phyloP scores from a whole-genome alignment of 2,329 filamentous ascomycete species.

The Aspergillus hortae region DNA sequence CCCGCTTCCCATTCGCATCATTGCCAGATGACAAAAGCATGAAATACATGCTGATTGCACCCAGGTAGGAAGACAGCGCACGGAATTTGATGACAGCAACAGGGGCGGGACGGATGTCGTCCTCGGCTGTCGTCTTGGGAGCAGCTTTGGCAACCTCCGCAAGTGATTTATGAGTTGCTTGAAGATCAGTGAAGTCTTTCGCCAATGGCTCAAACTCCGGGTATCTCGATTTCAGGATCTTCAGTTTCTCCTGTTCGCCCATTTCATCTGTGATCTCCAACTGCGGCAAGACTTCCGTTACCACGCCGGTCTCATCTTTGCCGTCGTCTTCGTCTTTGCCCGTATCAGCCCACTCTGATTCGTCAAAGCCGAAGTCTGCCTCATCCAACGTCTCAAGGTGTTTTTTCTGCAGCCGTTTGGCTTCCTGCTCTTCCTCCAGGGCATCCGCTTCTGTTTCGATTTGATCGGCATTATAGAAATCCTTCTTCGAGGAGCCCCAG shows the following conservation, averaged over 20 bases:
- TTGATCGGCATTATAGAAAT: constrained; percentile 87
- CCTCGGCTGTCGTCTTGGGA: constrained; percentile 25
- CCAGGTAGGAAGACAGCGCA: constrained; percentile 80
- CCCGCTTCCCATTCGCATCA: constrained; percentile 51
- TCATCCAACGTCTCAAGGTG: constrained; percentile 85
- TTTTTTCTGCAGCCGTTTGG: constrained; percentile 83
- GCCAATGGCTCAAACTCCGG: constrained; percentile 88
- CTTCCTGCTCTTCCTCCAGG: constrained; percentile 87
- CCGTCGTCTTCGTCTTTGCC: constrained; percentile 46
- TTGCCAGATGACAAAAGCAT: constrained; percentile 80
- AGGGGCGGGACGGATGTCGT: constrained; percentile 44
- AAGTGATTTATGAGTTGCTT: constrained; percentile 59
- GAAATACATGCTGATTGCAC: constrained; percentile 88
- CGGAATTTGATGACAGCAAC: constrained; percentile 70
- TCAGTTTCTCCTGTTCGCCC: constrained; percentile 68
- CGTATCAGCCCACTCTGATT: constrained; percentile 73
- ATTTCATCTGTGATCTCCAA: constrained; percentile 78
- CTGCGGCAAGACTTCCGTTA: constrained; percentile 83
- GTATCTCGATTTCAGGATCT: constrained; percentile 74
- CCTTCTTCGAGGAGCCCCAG: constrained; percentile 84
- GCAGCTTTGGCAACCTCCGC: constrained; percentile 56
- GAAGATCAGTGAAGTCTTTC: constrained; percentile 72
- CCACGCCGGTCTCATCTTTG: constrained; percentile 52
- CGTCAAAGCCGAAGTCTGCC: constrained; percentile 90
- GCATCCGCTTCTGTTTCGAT: constrained; percentile 71